Base-by-base conservation (phyloP, 1,284 basidiomycete species). In the Trametes pubescens region DNA sequence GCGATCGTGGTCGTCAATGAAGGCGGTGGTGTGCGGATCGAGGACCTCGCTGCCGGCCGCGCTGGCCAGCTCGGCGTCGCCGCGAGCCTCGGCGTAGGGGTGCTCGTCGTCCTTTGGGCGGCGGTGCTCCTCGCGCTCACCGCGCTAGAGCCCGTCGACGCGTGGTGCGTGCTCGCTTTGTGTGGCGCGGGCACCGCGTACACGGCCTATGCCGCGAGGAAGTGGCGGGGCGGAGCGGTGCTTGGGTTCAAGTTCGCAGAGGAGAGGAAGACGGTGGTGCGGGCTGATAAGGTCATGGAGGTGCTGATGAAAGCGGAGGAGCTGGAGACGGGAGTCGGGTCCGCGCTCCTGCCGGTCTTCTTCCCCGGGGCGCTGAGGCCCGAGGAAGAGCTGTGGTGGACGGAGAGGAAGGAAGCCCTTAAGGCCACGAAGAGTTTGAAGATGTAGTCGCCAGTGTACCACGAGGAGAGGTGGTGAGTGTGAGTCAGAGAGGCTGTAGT, bases 1-100 rank as follows among this genome's bases (percentile, higher is more conserved):
- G 74, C 70, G 18, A 61, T 75, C 21, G 74, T 76, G 37, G 66
- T 76, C 59, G 63, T 66, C 40, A 69, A 67, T 37, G 67, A 72
- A 22, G 65, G 61, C 24, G 52, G 62, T 6, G 72, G 72, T 21
- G 52, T 73, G 35, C 68, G 71, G 22, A 65, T 77, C 26, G 71
- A 71, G 55, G 75, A 75, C 56, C 62, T 76, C 32, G 75, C 75
- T 7, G 64, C 51, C 4, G 66, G 53, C 24, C 67, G 70, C n/a
- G 61, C 57, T 4, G 58, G 52, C n/a, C 26, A 49, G n/a, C 56
- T 60, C 13, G 56, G 51, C n/a, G 3, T 21, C 9, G 53, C 18
- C 48, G 52, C 65, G 11, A 44, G 57, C 44, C 13, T 54, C 37
- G 51, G 52, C 37, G 46, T 65, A 32, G 66, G 49, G 10, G 43